phyloP scores from a whole-genome alignment of 805 yeast species.

The Cyberlindnera subsufficiens region DNA sequence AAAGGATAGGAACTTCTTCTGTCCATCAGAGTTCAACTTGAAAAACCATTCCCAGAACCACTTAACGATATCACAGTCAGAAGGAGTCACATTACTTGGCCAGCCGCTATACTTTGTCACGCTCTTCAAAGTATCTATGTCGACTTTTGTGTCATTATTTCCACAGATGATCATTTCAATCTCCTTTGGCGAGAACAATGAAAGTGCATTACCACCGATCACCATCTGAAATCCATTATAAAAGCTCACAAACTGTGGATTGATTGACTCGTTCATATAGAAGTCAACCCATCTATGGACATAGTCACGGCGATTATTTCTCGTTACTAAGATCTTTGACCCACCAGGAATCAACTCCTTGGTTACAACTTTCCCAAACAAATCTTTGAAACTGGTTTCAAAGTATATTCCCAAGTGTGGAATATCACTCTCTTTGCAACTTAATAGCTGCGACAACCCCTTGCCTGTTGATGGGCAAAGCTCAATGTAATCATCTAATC shows the following conservation, averaged over 20 bases:
- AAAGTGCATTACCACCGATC: constrained; percentile 74
- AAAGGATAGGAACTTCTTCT: constrained; percentile 62
- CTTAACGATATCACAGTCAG: constrained; percentile 34
- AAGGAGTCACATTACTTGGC: constrained; percentile 27
- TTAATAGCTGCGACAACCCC: constrained; percentile 42
- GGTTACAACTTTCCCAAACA: constrained; percentile 37
- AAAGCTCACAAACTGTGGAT: constrained; percentile 51
- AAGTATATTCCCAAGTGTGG: constrained; percentile 53
- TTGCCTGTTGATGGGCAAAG: constrained; percentile 63
- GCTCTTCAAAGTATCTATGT: constrained; percentile 57
- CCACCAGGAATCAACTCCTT: constrained; percentile 59
- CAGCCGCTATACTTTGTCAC: constrained; percentile 76
- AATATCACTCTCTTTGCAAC: constrained; percentile 37
- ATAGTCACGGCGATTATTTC: constrained; percentile 52
- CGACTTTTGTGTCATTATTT: constrained; percentile 56
- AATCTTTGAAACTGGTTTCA: constrained; percentile 48
- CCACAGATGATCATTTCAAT: constrained; percentile 77
- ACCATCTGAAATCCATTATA: constrained; percentile 68
- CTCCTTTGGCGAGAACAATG: constrained; percentile 76
- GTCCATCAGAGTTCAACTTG: constrained; percentile 38
- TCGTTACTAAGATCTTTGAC: constrained; percentile 44
- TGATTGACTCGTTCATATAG: constrained; percentile 50
- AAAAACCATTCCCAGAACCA: constrained; percentile 90
- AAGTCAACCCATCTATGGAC: constrained; percentile 59
- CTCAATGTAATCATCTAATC: constrained; percentile 58